Evolutionary conservation across 495 filamentous ascomycete genomes (phyloP).

Genomic region (Xylaria cubensis): DNA sequence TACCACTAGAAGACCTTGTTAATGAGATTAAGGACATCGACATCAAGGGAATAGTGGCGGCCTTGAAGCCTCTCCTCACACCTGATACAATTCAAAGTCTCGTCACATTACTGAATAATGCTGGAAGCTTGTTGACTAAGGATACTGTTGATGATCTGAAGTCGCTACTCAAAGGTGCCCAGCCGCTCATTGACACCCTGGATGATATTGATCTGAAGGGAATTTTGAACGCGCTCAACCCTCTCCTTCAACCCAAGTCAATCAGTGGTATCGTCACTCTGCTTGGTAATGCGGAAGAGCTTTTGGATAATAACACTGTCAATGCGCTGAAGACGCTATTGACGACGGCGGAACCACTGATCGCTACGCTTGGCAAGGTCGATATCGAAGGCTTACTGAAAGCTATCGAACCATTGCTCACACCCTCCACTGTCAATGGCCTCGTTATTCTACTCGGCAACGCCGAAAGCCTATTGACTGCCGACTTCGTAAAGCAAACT

Average conservation of each 20-base stretch:
- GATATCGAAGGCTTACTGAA: constrained; percentile 52
- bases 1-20: constrained; percentile 42
- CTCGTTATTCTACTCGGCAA: constrained; percentile 53
- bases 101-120: constrained; percentile 53
- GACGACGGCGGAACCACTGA: constrained; percentile 26
- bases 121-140: constrained; percentile 48
- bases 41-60: constrained; percentile 50
- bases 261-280: constrained; percentile 50
- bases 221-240: constrained; percentile 29
- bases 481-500: constrained; percentile 50
- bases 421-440: constrained; percentile 48
- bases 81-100: constrained; percentile 51
- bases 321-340: constrained; percentile 50
- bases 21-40: constrained; percentile 47
- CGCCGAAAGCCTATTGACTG: constrained; percentile 49
- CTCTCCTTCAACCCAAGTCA: constrained; percentile 46
- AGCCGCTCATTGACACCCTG: constrained; percentile 40
- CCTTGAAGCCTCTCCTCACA: constrained; percentile 49
- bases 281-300: constrained; percentile 49
- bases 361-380: constrained; percentile 40
- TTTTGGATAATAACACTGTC: constrained; percentile 50
- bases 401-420: constrained; percentile 49
- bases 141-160: constrained; percentile 54
- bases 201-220: constrained; percentile 39
- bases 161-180: constrained; percentile 35